Evolutionary conservation across 2,329 filamentous ascomycete genomes (phyloP), one percentile per base, ranked within the genome.

Genomic region (Cladosporium colombiae): DNA sequence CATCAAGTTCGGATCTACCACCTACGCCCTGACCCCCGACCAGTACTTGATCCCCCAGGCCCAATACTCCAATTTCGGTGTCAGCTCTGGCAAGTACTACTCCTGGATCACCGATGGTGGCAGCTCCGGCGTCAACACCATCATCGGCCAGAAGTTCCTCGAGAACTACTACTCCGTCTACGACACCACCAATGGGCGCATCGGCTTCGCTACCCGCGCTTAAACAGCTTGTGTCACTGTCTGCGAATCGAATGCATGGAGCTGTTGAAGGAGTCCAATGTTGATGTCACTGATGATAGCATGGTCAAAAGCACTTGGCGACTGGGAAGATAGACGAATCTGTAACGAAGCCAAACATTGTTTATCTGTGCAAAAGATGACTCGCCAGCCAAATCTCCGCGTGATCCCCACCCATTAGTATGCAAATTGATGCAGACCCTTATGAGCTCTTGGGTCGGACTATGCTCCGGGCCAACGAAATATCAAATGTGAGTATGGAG

Each of bases 121-220:
- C 56, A 64, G 46, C 65, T 67, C 65, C 23, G 66, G 66, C 18
- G 68, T 69, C 62, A 64, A 69, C 63, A 57, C 44, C 52, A 70
- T 70, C 35, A 66, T 70, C 40, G 68, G 68, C 14, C 68, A 70
- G 58, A 70, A 70, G 65, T 70, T 70, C 62, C 44, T 70, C 16
- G 68, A 70, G 61, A 60, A 70, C 27, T 70, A 70, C 67, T 70
- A 70, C 64, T 68, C 67, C 35, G 68, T 68, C n/a, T 70, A 59
- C 53, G 68, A 70, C 61, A 70, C 68, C 33, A 70, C 68, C 25
- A 67, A 67, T 64, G 55, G 33, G n/a, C 64, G 68, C 29, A 70
- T 70, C 53, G 68, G 68, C 27, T 70, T 70, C 52, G 68, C 68
- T 29, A 68, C 65, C 4, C 65, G 67, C 5, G 57, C 61, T 33